phyloP scores from a whole-genome alignment of 1,284 basidiomycete species.

The Testicularia cyperi region DNA sequence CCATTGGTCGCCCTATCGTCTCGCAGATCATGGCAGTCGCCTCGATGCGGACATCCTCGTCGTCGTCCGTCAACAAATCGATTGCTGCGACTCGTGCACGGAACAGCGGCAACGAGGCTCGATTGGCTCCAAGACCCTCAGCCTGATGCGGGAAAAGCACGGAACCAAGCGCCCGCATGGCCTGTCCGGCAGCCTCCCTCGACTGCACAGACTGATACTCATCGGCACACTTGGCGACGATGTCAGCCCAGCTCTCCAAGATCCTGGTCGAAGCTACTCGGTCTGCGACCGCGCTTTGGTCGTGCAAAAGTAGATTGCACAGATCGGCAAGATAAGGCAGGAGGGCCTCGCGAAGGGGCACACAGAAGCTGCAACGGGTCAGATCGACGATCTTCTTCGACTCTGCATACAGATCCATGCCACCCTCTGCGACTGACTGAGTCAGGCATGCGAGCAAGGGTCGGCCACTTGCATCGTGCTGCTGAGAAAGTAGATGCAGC shows the following conservation, averaged over 20 bases:
- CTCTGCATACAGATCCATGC: background rate
- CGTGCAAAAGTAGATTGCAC: constrained; percentile 19
- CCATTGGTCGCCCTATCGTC: constrained; percentile 16
- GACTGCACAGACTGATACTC: constrained; percentile 38
- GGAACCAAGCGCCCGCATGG: constrained; percentile 14
- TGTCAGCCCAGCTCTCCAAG: constrained; percentile 6
- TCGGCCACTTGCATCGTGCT: constrained; percentile 1
- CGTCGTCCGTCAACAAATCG: constrained; percentile 37
- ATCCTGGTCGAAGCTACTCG: background rate
- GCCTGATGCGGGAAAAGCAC: constrained; percentile 16
- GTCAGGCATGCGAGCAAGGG: constrained; percentile 7
- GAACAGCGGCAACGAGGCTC: constrained; percentile 10
- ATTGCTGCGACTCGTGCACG: constrained; percentile 25
- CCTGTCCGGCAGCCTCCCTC: constrained; percentile 25
- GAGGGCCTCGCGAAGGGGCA: constrained; percentile 40
- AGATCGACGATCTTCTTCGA: constrained; percentile 3
- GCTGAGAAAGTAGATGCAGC: constrained; percentile 11
- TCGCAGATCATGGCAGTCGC: constrained; percentile 37
- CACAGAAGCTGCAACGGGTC: constrained; percentile 16
- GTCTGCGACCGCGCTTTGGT: no score
- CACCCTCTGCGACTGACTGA: background rate
- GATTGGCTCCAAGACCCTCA: background rate
- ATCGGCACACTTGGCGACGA: constrained; percentile 19
- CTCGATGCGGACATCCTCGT: constrained; percentile 37
- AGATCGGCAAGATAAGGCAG: constrained; percentile 36